Base-by-base conservation (phyloP, 163 green algal species). In the Coccomyxa subellipsoidea region DNA sequence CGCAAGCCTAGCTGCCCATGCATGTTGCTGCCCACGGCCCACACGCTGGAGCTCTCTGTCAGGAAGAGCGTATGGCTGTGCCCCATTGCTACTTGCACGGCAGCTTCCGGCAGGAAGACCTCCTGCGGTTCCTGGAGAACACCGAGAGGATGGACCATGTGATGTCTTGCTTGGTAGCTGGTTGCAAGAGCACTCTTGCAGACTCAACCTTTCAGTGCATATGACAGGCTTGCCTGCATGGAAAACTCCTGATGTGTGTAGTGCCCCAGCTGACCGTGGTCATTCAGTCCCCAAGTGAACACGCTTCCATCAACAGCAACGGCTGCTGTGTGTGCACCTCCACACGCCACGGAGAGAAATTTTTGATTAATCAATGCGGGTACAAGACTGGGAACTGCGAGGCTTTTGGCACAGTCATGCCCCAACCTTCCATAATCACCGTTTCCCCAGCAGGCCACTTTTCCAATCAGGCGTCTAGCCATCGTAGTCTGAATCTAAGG, bases 51-150 rank as follows among this genome's bases (percentile, higher is more conserved):
- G 8, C 80, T 85, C 31, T 82, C 83, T 76, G 83, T 87, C 53
- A 93, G 37, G 34, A 89, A 88, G 71, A 97, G 88, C 27, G 93
- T 96, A 83, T 97, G 94, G 32, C 87, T 92, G 88, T 96, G 89
- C 8, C 95, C 95, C 53, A 92, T 94, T 10, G 92, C 89, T n/a
- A 97, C 88, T 21, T 86, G 47, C 38, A 53, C 53, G 0, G 93
- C 89, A 4, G 69, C n/a, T 72, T 94, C 92, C 35, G 92, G 92
- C 36, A 95, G 18, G 0, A 83, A 70, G 35, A 94, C 88, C 76
- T 93, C 91, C 0, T 84, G 80, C 5, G 90, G 91, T 0, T 83
- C 85, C 89, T 91, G 87, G 40, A 80, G 21, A n/a, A n/a, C n/a
- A n/a, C n/a, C n/a, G n/a, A n/a, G n/a, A n/a, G n/a, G n/a, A n/a